Evolutionary conservation across 2,329 filamentous ascomycete species (phyloP).

Genomic region (Epichloe gansuensis): DNA sequence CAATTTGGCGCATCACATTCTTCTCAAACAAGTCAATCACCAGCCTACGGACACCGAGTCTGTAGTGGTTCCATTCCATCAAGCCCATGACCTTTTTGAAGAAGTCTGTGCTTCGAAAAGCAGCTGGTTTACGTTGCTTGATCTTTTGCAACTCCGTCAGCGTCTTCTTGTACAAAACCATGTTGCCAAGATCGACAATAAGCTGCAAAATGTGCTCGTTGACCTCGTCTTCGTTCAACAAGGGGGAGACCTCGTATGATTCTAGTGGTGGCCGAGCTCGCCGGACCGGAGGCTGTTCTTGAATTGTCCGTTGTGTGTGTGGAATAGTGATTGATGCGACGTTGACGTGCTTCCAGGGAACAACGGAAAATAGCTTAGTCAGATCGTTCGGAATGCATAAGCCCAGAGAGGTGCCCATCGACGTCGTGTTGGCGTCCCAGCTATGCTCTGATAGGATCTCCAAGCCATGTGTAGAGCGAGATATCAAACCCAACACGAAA

Average conservation of each 20-base stretch:
- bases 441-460: slow-evolving; percentile 81
- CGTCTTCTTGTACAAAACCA: slow-evolving; percentile 80
- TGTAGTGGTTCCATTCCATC: slow-evolving; percentile 80
- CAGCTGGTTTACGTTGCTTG: slow-evolving; percentile 58
- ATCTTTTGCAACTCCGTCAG: slow-evolving; percentile 70
- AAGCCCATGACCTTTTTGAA: slow-evolving; percentile 79
- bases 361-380: slow-evolving; percentile 61
- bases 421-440: slow-evolving; percentile 85
- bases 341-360: slow-evolving; percentile 43
- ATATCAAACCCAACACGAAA: slow-evolving; percentile 88
- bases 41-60: slow-evolving; percentile 74
- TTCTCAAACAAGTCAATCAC: slow-evolving; percentile 93
- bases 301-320: slow-evolving; percentile 39
- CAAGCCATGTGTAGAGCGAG: slow-evolving; percentile 78
- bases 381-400: slow-evolving; percentile 77
- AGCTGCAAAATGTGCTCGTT: slow-evolving; percentile 74
- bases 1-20: slow-evolving; percentile 68
- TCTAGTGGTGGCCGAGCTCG: slow-evolving; percentile 30
- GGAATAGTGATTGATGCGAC: slow-evolving; percentile 34
- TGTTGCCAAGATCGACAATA: slow-evolving; percentile 81
- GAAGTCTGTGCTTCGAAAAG: slow-evolving; percentile 62
- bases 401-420: slow-evolving; percentile 69
- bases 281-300: slow-evolving; percentile 28
- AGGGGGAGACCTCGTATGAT: slow-evolving; percentile 25
- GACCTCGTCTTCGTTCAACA: slow-evolving; percentile 47